Evolutionary conservation across 2,329 filamentous ascomycete genomes (phyloP).

Genomic region (Falciphora oryzae): DNA sequence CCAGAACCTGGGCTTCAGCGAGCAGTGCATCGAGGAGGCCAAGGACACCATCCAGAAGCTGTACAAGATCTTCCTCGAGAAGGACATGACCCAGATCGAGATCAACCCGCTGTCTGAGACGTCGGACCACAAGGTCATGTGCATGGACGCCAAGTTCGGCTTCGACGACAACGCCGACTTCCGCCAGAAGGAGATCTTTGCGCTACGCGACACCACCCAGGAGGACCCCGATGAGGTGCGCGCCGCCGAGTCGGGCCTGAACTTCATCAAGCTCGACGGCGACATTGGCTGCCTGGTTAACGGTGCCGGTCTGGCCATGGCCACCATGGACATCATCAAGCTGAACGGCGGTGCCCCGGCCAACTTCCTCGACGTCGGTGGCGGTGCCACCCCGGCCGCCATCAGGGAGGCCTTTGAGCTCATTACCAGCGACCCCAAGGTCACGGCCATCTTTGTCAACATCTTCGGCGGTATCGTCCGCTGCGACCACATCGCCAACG

Average conservation of each 20-base stretch:
- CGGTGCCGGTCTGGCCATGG: conserved; percentile 98
- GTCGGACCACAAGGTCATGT: conserved; percentile 94
- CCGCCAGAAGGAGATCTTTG: conserved; percentile 94
- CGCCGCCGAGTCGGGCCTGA: conserved; percentile 87
- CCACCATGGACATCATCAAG: conserved; percentile 99
- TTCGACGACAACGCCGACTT: conserved; percentile 99
- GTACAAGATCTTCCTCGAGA: conserved; percentile 98
- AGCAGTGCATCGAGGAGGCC: conserved; percentile 94
- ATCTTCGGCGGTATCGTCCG: conserved; percentile 99
- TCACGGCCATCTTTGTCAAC: conserved; percentile 99
- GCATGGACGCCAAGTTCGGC: conserved; percentile 98
- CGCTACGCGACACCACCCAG: conserved; percentile 88
- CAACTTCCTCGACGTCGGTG: conserved; percentile 98
- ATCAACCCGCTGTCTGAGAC: conserved; percentile 99
- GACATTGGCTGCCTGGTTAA: conserved; percentile 99
- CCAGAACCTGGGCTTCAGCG: conserved; percentile 89
- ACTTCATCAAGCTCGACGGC: conserved; percentile 99
- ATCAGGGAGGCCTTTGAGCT: conserved; percentile 98
- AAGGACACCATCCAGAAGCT: conserved; percentile 97
- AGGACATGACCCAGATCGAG: conserved; percentile 98
- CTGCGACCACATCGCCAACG: conserved; percentile 94
- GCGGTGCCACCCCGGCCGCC: conserved; percentile 91
- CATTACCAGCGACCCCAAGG: conserved; percentile 97
- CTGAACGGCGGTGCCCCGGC: conserved; percentile 92
- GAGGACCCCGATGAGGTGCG: conserved; percentile 98